Evolutionary conservation across 139 green algal genomes (phyloP).

Genomic region (Gonium pectorale): DNA sequence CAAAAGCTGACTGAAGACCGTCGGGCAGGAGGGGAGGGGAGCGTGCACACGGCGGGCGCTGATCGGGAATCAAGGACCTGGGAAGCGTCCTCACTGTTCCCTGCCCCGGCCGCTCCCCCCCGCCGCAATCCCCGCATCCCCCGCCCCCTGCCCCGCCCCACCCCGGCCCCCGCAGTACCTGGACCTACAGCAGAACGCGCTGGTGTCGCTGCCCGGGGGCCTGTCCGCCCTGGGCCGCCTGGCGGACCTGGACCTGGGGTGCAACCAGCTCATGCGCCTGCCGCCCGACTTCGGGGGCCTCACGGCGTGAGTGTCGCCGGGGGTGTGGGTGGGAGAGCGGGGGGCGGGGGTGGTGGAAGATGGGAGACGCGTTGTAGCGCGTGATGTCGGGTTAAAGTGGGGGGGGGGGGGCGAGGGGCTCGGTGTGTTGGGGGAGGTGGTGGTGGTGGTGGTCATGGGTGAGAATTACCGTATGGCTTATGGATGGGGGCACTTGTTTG

Average conservation of each 20-base stretch:
- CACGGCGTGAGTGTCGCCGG: neutral
- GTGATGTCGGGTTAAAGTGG: too few relatives aligned
- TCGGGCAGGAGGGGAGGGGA: too few relatives aligned
- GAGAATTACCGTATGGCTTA: too few relatives aligned
- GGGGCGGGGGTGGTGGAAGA: too few relatives aligned
- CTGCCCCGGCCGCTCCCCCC: neutral
- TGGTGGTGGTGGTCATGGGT: too few relatives aligned
- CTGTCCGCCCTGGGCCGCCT: neutral
- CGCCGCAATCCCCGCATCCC: too few relatives aligned
- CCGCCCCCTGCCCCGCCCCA: neutral
- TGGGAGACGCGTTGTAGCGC: too few relatives aligned
- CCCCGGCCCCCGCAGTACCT: slow-evolving; percentile 27
- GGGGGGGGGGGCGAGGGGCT: too few relatives aligned
- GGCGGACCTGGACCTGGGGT: slow-evolving; percentile 29
- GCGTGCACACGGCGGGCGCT: too few relatives aligned
- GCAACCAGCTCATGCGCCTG: slow-evolving; percentile 11
- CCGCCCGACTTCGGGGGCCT: slow-evolving; percentile 15
- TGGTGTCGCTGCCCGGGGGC: slow-evolving; percentile 4
- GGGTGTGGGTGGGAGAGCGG: too few relatives aligned
- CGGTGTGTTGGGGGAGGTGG: too few relatives aligned
- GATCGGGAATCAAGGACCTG: neutral
- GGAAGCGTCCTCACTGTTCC: neutral
- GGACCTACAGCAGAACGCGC: slow-evolving; percentile 25
- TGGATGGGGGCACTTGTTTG: too few relatives aligned
- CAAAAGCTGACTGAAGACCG: neutral